Conservation (phyloP, 225 moss, liverwort and hornwort genomes). For the Pleurozium schreberi region DNA sequence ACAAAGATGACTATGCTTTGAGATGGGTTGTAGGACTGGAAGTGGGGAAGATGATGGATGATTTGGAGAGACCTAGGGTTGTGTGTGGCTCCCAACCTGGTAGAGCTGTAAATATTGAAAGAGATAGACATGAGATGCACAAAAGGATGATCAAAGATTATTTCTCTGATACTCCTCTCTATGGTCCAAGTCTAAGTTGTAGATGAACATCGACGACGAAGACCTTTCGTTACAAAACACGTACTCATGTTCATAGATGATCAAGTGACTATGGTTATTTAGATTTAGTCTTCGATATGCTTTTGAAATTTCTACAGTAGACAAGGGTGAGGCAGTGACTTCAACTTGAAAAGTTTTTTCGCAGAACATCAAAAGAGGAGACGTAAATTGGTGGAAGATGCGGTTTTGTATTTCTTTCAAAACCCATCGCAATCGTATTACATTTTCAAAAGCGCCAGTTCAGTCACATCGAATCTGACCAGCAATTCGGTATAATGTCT, state of each 20-base stretch:
- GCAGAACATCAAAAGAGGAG: background rate
- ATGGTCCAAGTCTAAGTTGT: background rate
- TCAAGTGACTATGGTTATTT: background rate
- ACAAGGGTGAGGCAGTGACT: background rate
- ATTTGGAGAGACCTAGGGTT: too few species aligned
- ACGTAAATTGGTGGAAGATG: background rate
- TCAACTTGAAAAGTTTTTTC: background rate
- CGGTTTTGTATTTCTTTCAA: background rate
- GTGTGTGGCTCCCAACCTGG: too few species aligned
- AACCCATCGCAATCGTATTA: background rate
- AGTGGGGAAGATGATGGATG: too few species aligned
- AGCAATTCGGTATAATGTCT: background rate
- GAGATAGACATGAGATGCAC: too few species aligned
- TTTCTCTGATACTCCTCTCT: too few species aligned
- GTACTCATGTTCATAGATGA: background rate
- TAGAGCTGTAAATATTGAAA: too few species aligned
- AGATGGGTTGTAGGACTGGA: too few species aligned
- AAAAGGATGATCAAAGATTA: too few species aligned
- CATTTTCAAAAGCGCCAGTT: background rate
- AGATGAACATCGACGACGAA: background rate
- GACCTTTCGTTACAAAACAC: background rate
- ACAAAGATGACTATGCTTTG: too few species aligned
- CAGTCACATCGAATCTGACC: background rate
- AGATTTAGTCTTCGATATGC: background rate
- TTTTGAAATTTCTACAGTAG: background rate